Evolutionary conservation across 306 rosid species (phyloP).

Genomic region (Sesbania bispinosa): DNA sequence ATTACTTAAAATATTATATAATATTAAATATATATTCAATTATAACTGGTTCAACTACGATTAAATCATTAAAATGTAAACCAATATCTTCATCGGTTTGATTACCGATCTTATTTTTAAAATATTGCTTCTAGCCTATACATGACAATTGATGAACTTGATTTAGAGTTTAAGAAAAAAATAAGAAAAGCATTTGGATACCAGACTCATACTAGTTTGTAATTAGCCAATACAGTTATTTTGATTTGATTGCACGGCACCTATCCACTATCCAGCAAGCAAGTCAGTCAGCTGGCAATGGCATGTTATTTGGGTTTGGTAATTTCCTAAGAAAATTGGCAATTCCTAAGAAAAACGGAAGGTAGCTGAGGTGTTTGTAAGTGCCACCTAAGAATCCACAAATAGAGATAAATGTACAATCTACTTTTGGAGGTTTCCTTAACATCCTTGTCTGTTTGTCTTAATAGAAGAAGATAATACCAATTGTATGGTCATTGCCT

Average conservation of each 20-base stretch:
- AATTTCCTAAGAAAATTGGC: slow-evolving; percentile 26
- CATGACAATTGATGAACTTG: too few species aligned
- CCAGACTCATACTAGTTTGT: neutral
- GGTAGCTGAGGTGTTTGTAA: neutral
- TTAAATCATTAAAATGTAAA: too few species aligned
- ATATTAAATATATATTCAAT: too few species aligned
- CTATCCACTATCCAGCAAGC: neutral
- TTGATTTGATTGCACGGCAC: slow-evolving; percentile 17
- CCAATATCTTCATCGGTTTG: too few species aligned
- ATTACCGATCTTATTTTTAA: too few species aligned
- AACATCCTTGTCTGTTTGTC: slow-evolving; percentile 63
- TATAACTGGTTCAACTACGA: too few species aligned
- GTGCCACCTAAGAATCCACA: slow-evolving; percentile 51
- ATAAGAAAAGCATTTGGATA: neutral
- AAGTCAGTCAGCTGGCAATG: slow-evolving; percentile 2
- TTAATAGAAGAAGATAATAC: slow-evolving; percentile 47
- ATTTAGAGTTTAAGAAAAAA: neutral
- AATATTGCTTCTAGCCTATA: too few species aligned
- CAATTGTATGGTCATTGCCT: slow-evolving; percentile 57
- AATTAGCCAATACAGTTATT: slow-evolving; percentile 8
- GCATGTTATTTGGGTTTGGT: slow-evolving; percentile 26
- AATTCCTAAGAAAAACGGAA: slow-evolving; percentile 26
- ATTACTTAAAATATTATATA: too few species aligned
- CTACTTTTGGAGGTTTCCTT: slow-evolving; percentile 47
- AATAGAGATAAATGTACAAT: slow-evolving; percentile 54